phyloP scores from a whole-genome alignment of 768 basidiomycete species.

The Myochromella boudieri region DNA sequence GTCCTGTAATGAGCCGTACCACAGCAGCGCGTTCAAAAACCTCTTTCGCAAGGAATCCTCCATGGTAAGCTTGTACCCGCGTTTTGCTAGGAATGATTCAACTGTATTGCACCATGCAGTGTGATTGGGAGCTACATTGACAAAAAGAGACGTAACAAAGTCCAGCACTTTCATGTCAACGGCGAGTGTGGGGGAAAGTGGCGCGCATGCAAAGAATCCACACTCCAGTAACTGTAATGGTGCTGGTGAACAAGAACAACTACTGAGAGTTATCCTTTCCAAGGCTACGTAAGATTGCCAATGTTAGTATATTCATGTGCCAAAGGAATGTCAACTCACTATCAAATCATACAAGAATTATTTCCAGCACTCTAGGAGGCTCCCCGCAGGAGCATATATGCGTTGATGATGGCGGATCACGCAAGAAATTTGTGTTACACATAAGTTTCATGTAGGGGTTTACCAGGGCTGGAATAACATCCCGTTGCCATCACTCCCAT shows the following conservation, averaged over 20 bases:
- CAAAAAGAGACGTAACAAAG: conserved; percentile 25
- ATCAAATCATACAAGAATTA: no score
- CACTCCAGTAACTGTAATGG: no score
- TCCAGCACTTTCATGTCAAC: conserved; percentile 29
- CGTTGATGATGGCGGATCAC: no score
- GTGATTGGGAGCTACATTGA: conserved; percentile 24
- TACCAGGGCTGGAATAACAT: neutral
- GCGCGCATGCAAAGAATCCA: conserved; percentile 30
- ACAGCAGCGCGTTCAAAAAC: conserved; percentile 26
- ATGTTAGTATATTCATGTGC: no score
- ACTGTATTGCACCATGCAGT: conserved; percentile 27
- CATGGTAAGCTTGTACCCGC: conserved; percentile 20
- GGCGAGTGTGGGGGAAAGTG: conserved; percentile 27
- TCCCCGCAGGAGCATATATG: no score
- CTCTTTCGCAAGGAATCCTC: conserved; percentile 23
- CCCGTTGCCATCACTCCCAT: neutral
- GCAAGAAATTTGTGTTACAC: neutral
- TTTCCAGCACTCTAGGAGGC: no score
- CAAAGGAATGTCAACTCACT: no score
- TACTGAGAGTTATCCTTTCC: no score
- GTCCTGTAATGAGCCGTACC: conserved; percentile 21
- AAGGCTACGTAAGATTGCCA: no score
- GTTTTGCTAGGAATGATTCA: conserved; percentile 19
- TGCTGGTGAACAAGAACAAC: no score
- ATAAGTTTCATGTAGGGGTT: neutral